Evolutionary conservation across 352 stramenopile genomes (phyloP), one percentile per base, ranked within the genome.

Genomic region (Globisporangium alternatum): DNA sequence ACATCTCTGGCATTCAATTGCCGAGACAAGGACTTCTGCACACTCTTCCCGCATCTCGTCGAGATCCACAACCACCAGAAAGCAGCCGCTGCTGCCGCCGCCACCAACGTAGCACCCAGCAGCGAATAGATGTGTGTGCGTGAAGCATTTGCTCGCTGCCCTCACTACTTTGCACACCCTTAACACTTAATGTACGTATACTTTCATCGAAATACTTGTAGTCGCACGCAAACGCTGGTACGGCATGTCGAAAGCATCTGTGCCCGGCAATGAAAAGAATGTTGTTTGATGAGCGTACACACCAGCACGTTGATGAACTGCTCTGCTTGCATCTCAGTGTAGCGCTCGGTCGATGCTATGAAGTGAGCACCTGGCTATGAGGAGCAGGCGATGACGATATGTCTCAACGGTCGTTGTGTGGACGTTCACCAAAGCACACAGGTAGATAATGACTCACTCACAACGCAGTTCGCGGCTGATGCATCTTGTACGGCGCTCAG

Each of bases 31-130:
- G 83, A 81, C 52, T 97, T 97, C 65, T 69, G 78, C 41, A 66
- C 74, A 56, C 74, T 97, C 22, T 97, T 97, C 59, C 84, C 90
- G 2, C 84, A 97, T 22, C 76, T 96, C 47, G 86, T 95, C 12
- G 71, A 76, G 52, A 62, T 92, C 39, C 71, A 89, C 47, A 19
- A 75, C 37, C 48, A 57, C 30, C 44, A 58, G 55, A 35, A 56
- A 33, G 43, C 31, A 33, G 13, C 12, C 1, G 56, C 28, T 21
- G 13, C 19, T 1, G 56, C 28, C 21, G 3, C 15, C 25, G 33
- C 19, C 52, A 15, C 22, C 60, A 30, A 13, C 44, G 22, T 31
- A 44, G 58, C 39, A 15, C n/a, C 31, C 13, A 49, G 31, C 33
- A 59, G 49, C 25, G 56, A 48, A 52, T 56, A 41, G 45, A 48